Conservation (phyloP, 805 yeast species). For the Nakazawaea ambrosiae region DNA sequence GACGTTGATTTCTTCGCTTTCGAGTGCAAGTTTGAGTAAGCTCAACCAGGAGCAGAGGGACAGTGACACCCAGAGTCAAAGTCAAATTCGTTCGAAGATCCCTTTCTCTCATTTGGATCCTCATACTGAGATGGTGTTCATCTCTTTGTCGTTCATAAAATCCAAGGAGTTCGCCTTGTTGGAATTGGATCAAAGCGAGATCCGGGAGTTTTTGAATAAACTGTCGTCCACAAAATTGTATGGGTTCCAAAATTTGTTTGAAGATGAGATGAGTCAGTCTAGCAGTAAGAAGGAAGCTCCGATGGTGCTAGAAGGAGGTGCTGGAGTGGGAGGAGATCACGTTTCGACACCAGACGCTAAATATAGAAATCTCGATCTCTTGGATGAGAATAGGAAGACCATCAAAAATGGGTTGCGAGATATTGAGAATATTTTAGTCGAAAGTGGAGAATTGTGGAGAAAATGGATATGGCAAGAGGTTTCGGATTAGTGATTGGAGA, state of each 20-base stretch:
- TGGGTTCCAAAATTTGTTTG: conserved; percentile 22
- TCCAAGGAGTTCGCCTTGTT: conserved; percentile 71
- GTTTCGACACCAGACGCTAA: too few relatives aligned
- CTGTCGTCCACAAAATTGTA: conserved; percentile 39
- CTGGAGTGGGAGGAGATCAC: too few relatives aligned
- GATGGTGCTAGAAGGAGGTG: too few relatives aligned
- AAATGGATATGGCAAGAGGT: conserved; percentile 63
- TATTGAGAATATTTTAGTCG: conserved; percentile 65
- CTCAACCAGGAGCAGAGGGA: too few relatives aligned
- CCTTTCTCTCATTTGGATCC: conserved; percentile 64
- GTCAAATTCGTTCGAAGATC: conserved; percentile 15
- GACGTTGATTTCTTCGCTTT: conserved; percentile 12
- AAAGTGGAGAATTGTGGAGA: conserved; percentile 86
- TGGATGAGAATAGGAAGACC: too few relatives aligned
- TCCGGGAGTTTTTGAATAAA: conserved; percentile 65
- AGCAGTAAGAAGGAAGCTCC: not conserved
- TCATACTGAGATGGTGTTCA: conserved; percentile 69
- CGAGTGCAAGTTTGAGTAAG: conserved; percentile 9
- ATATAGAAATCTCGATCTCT: too few relatives aligned
- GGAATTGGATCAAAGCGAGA: conserved; percentile 88
- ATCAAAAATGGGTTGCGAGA: conserved; percentile 27
- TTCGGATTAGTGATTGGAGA: too few relatives aligned
- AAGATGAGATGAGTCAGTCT: conserved; percentile 11
- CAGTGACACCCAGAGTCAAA: conserved; percentile 16
- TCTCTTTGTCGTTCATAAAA: conserved; percentile 71